Percentiles rank a stretch among this genome's conserved stretches.
Evolutionary conservation across 805 yeast genomes (phyloP).

Genomic region (Yamadazyma sp.): DNA sequence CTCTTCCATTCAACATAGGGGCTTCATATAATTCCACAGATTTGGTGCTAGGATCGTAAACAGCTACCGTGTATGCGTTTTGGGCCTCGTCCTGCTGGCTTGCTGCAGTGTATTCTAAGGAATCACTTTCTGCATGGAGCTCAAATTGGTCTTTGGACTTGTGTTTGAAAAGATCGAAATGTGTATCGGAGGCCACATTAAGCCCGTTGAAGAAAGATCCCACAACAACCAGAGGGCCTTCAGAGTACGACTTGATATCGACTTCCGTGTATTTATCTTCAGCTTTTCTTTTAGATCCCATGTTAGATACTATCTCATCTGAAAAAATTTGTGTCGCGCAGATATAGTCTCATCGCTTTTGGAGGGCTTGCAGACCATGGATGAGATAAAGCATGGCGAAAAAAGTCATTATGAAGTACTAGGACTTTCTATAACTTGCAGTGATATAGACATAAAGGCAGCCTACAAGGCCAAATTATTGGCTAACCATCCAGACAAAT

Average conservation of each 20-base stretch:
- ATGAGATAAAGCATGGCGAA: slow-evolving; percentile 6
- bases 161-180: slow-evolving; percentile 62
- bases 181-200: slow-evolving; percentile 54
- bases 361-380: too few relatives aligned
- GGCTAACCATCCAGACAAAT: slow-evolving; percentile 78
- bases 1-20: slow-evolving; percentile 62
- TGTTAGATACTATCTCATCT: slow-evolving; percentile 14
- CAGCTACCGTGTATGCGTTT: slow-evolving; percentile 67
- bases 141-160: slow-evolving; percentile 45
- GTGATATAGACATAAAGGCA: slow-evolving; percentile 44
- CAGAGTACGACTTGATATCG: slow-evolving; percentile 37
- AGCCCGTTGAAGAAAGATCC: slow-evolving; percentile 84
- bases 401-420: slow-evolving; percentile 54
- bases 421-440: slow-evolving; percentile 45
- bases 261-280: slow-evolving; percentile 38
- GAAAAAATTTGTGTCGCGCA: slow-evolving; percentile 8
- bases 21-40: slow-evolving; percentile 61
- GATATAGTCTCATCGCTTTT: background rate
- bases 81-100: slow-evolving; percentile 30
- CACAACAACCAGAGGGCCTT: slow-evolving; percentile 51
- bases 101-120: slow-evolving; percentile 70
- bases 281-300: slow-evolving; percentile 14
- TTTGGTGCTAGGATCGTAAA: slow-evolving; percentile 68
- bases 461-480: slow-evolving; percentile 68
- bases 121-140: slow-evolving; percentile 72